Base-by-base conservation (phyloP, 2,329 filamentous ascomycete genomes). In the Pestalotiopsis sp. region DNA sequence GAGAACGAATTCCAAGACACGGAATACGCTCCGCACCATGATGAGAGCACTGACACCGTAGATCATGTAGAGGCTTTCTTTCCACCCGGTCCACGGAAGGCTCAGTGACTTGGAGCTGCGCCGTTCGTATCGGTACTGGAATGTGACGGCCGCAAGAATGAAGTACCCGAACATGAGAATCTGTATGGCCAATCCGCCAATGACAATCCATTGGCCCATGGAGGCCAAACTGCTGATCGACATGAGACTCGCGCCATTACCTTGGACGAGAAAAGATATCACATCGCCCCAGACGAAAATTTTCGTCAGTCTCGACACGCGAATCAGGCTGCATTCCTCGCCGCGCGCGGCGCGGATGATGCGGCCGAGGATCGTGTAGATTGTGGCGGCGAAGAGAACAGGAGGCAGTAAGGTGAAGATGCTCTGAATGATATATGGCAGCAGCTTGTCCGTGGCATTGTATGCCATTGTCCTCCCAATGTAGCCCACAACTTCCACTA, bases 141-240 rank as follows among this genome's bases (percentile, higher is more conserved):
- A 89, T 1, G 86, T 69, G 2, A 82, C 71, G 0, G 86, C 82
- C 1, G 83, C 82, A 4, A 83, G 67, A 45, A 86, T 77, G 73
- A 91, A 91, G 45, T 90, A 77, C 27, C 81, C 82, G 70, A 91
- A 90, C 68, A 87, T 83, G 56, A 87, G 52, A 27, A 91, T 81
- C 74, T 91, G 89, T 17, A 90, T 75, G 41, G 86, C 75, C 2
- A 91, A 78, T 2, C 89, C 89, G 1, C 72, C 84, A 11, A 90
- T 77, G n/a, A 91, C 84, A 63, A 90, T 79, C 20, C 84, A 82
- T 71, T 86, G 76, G 17, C 84, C 86, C 13, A 78, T 76, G 25
- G 81, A 75, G 12, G 39, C 39, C 70, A 71, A 69, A 56, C 65
- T 72, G n/a, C 61, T 66, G 41, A 68, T 70, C 5, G 72, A 70